phyloP scores from a whole-genome alignment of 2,329 filamentous ascomycete genomes.

The Orbilia javanica region DNA sequence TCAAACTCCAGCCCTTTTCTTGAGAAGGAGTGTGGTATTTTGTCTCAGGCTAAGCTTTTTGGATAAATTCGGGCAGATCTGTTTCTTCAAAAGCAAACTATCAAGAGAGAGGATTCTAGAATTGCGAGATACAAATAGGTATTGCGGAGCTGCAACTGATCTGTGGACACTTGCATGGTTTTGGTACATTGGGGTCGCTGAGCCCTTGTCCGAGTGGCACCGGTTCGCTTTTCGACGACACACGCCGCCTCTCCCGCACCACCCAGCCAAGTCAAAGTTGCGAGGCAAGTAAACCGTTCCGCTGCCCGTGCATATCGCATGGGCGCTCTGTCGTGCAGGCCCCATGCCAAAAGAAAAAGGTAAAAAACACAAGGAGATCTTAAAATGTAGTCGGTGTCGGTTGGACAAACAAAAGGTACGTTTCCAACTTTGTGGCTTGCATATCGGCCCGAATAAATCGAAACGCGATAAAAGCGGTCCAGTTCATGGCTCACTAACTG shows the following conservation, averaged over 20 bases:
- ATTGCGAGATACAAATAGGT: constrained; percentile 57
- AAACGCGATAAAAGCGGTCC: constrained; percentile 26
- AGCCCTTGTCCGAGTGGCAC: constrained; percentile 57
- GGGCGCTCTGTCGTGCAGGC: constrained; percentile 43
- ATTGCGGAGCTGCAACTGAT: constrained; percentile 49
- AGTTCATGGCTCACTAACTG: constrained; percentile 39
- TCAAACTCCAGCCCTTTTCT: constrained; percentile 33
- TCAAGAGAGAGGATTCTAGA: constrained; percentile 28
- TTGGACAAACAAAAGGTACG: constrained; percentile 58
- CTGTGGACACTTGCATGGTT: constrained; percentile 56
- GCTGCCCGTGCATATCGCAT: constrained; percentile 51
- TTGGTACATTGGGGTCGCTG: constrained; percentile 55
- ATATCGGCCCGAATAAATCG: constrained; percentile 12
- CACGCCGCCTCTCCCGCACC: constrained; percentile 21
- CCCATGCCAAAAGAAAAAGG: constrained; percentile 59
- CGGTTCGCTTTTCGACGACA: constrained; percentile 50
- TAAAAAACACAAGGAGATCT: constrained; percentile 59
- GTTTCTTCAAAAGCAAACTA: constrained; percentile 49
- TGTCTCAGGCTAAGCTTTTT: constrained; percentile 57
- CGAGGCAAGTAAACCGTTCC: constrained; percentile 51
- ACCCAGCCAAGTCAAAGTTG: constrained; percentile 31
- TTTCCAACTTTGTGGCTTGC: constrained; percentile 34
- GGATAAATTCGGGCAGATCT: constrained; percentile 51
- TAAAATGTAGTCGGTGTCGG: constrained; percentile 58
- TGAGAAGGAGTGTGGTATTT: constrained; percentile 50